Base-by-base conservation (phyloP, 208 protist species). In the Acanthamoeba sp. region DNA sequence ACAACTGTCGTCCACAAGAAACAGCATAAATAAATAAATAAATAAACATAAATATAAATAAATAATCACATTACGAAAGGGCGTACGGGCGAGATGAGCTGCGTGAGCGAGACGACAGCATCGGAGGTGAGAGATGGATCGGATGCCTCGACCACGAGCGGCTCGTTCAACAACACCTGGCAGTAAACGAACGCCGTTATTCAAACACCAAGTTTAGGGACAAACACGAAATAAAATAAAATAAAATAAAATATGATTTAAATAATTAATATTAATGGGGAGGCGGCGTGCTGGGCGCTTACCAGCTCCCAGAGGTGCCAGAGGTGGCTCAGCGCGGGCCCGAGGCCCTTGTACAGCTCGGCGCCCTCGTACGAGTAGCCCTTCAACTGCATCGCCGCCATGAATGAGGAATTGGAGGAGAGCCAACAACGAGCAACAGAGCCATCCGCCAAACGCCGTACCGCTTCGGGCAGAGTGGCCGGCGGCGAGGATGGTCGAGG, bases 261-360 rank as follows among this genome's bases (percentile, higher is more conserved):
- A n/a, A n/a, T n/a, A n/a, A n/a, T n/a, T n/a, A n/a, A n/a, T n/a
- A n/a, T n/a, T n/a, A n/a, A n/a, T n/a, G 48, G 48, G 48, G 48
- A 16, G 48, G 48, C 10, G 48, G 55, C 55, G 55, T 24, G 55
- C 16, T 22, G 55, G 59, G 59, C n/a, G 24, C 69, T 34, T n/a
- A 87, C 57, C 34, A 91, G 84, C 22, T 91, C 84, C 84, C 84
- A 91, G 55, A 91, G 84, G 32, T 91, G 84, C 84, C 84, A 91
- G 16, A 91, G 57, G n/a, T 91, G 84, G 55, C 55, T 42, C 22
- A 91, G 32, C 20, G 57, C 57, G 29, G 22, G n/a, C 22, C 57
- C 55, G 34, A 91, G 57, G 34, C 84, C 57, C 22, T 29, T 1
- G 84, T 52, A 91, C 18, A 91, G 84, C 7, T 91, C 57, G 57